These are phyloP conservation scores for Lactarius hengduanensis DNA, from an alignment of 768 basidiomycete genomes.

Conservation along the genomic window DNA sequence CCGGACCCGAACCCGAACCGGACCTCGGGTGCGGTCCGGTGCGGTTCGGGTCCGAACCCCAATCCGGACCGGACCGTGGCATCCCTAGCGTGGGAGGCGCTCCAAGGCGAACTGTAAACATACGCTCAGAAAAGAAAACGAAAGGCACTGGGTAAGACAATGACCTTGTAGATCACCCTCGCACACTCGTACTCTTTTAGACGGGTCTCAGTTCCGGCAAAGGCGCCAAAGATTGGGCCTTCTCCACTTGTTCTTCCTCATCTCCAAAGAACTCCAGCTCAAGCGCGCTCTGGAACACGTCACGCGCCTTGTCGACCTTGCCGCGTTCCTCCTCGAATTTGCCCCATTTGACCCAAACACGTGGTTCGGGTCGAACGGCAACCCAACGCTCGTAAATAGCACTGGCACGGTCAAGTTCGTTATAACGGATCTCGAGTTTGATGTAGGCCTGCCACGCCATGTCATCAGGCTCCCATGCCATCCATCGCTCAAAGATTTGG, in stretches of 20 bases:
- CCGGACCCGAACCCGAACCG: too few species aligned
- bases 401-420: constrained; percentile 88
- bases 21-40: too few species aligned
- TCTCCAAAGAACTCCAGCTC: constrained; percentile 68
- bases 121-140: too few species aligned
- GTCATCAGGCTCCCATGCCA: constrained; percentile 99
- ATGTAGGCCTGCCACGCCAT: constrained; percentile 99
- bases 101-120: too few species aligned
- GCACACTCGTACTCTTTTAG: too few species aligned
- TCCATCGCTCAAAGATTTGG: constrained; percentile 99
- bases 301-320: constrained; percentile 60
- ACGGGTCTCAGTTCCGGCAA: constrained; percentile 96
- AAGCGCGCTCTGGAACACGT: constrained; percentile 64
- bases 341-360: constrained; percentile 65
- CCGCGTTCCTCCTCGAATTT: constrained; percentile 62
- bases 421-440: constrained; percentile 93
- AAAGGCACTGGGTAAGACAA: too few species aligned
- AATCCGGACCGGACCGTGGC: too few species aligned
- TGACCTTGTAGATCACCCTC: too few species aligned
- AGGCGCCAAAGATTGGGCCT: constrained; percentile 87
- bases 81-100: too few species aligned
- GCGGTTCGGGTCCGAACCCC: too few species aligned
- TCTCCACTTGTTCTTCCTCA: constrained; percentile 63
- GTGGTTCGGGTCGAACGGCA: constrained; percentile 62
- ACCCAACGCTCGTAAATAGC: constrained; percentile 92